phyloP scores from a whole-genome alignment of 2,329 filamentous ascomycete species.

The Diplodia corticola region DNA sequence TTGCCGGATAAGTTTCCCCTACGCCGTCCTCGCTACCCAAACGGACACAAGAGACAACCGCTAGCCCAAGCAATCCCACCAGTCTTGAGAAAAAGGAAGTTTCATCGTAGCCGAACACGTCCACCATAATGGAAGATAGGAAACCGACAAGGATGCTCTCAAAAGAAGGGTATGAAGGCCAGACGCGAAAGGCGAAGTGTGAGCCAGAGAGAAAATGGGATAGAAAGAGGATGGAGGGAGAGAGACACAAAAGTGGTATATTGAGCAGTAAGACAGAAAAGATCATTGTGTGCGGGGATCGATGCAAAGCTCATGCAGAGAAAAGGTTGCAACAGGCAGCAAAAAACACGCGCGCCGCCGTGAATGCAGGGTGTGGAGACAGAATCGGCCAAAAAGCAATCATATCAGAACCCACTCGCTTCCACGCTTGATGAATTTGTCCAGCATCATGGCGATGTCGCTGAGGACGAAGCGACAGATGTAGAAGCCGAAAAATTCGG shows the following conservation, averaged over 20 bases:
- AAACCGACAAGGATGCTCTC: constrained; percentile 21
- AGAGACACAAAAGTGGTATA: constrained; percentile 23
- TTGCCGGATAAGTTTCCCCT: constrained; percentile 27
- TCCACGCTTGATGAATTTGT: constrained; percentile 96
- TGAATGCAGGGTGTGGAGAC: constrained; percentile 35
- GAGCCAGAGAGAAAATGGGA: not conserved
- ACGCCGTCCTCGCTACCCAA: constrained; percentile 29
- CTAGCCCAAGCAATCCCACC: constrained; percentile 31
- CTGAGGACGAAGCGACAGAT: constrained; percentile 91
- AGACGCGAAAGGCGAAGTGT: not conserved
- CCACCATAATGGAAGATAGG: constrained; percentile 4
- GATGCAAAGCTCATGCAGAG: constrained; percentile 19
- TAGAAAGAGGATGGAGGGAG: constrained; percentile 24
- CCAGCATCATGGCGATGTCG: constrained; percentile 80
- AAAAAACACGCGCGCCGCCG: constrained; percentile 25
- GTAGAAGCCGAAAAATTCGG: constrained; percentile 97
- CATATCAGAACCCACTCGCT: constrained; percentile 84
- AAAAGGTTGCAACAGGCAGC: constrained; percentile 24
- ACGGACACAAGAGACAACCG: constrained; percentile 21
- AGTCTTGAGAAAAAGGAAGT: constrained; percentile 33
- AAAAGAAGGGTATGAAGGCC: constrained; percentile 3
- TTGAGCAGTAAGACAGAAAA: constrained; percentile 14
- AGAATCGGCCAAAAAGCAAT: constrained; percentile 30
- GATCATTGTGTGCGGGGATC: constrained; percentile 1
- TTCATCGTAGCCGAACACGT: constrained; percentile 26